Evolutionary conservation across 2,329 filamentous ascomycete species (phyloP).

Genomic region (Mollisiaceae sp.): DNA sequence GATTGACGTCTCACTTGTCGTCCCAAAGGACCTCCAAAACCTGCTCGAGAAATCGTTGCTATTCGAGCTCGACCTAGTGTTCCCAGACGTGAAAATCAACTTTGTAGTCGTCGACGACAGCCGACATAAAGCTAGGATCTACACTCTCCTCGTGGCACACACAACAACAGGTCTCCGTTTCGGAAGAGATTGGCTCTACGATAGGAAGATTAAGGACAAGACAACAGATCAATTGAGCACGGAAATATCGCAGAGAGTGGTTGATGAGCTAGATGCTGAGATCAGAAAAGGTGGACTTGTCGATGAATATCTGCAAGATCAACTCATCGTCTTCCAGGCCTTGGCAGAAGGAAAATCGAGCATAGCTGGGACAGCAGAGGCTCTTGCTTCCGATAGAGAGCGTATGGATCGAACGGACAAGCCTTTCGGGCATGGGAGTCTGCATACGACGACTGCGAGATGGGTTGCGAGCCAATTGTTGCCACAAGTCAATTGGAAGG

Average conservation of each 20-base stretch:
- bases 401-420: conserved; percentile 51
- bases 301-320: conserved; percentile 65
- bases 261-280: conserved; percentile 52
- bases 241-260: conserved; percentile 52
- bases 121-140: conserved; percentile 55
- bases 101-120: conserved; percentile 58
- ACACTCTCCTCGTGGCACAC: conserved; percentile 61
- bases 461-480: conserved; percentile 62
- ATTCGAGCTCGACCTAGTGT: conserved; percentile 48
- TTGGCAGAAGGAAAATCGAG: conserved; percentile 56
- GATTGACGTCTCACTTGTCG: conserved; percentile 58
- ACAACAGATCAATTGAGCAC: conserved; percentile 40
- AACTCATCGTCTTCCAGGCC: conserved; percentile 64
- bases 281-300: conserved; percentile 52
- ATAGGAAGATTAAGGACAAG: conserved; percentile 45
- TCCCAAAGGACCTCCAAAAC: conserved; percentile 51
- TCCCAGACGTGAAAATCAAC: conserved; percentile 50
- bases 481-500: conserved; percentile 54
- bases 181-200: conserved; percentile 55
- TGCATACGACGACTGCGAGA: conserved; percentile 63
- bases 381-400: conserved; percentile 32
- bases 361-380: conserved; percentile 31
- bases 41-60: conserved; percentile 49
- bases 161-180: conserved; percentile 53
- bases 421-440: conserved; percentile 62